phyloP scores from a whole-genome alignment of 768 basidiomycete species.

The Suillus hirtellus region DNA sequence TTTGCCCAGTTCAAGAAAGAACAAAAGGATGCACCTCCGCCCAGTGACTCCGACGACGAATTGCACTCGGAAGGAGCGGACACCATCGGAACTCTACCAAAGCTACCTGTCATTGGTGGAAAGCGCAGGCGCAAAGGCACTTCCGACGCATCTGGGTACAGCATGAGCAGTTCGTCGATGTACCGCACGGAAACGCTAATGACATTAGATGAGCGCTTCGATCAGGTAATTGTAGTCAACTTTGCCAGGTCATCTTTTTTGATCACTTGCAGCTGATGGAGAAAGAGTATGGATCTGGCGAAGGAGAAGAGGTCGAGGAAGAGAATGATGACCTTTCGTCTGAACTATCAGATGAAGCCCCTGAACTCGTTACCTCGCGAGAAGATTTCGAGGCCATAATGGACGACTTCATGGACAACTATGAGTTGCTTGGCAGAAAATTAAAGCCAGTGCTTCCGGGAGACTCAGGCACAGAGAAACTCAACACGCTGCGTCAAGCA shows the following conservation, averaged over 20 bases:
- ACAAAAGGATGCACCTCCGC: conserved; percentile 28
- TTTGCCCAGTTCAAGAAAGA: conserved; percentile 78
- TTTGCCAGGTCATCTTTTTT: conserved; percentile 2
- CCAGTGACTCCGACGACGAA: conserved; percentile 51
- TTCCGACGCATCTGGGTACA: conserved; percentile 90
- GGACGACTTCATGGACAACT: conserved; percentile 91
- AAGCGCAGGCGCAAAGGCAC: conserved; percentile 70
- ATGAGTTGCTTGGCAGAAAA: conserved; percentile 87
- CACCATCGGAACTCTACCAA: conserved; percentile 75
- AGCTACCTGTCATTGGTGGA: conserved; percentile 77
- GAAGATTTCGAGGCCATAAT: conserved; percentile 91
- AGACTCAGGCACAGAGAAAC: conserved; percentile 71
- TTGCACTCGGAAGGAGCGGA: conserved; percentile 71
- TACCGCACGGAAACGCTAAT: conserved; percentile 87
- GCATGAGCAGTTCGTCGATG: conserved; percentile 97
- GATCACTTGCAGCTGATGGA: conserved; percentile 58
- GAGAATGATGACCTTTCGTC: conserved; percentile 41
- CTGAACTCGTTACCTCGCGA: conserved; percentile 76
- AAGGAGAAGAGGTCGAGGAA: conserved; percentile 46
- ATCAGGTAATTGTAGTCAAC: conserved; percentile 60
- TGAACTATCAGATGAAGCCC: conserved; percentile 48
- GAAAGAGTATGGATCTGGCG: conserved; percentile 71
- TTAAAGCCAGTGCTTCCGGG: conserved; percentile 76
- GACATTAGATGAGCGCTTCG: conserved; percentile 90
- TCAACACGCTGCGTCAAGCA: conserved; percentile 75